Evolutionary conservation across 139 green algal species (phyloP).

Genomic region (Micractinium conductrix): DNA sequence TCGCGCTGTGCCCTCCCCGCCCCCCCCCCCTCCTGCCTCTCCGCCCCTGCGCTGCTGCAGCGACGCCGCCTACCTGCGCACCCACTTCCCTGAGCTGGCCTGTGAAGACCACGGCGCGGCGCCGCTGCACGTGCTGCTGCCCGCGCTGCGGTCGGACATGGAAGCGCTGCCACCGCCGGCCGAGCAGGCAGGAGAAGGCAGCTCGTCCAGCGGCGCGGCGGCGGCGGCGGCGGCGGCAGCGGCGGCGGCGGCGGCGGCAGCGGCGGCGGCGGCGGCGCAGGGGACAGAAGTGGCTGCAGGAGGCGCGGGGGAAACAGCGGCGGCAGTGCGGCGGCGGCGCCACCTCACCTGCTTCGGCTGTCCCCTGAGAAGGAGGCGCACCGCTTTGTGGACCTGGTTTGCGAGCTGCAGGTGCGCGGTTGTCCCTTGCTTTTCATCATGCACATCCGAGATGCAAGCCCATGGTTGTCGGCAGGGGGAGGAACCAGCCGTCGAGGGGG

Average conservation of each 20-base stretch:
- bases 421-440: neutral
- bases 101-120: neutral
- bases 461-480: too few relatives aligned
- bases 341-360: slow-evolving; percentile 76
- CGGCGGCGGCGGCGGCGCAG: neutral
- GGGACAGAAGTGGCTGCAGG: neutral
- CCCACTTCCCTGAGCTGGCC: slow-evolving; percentile 1
- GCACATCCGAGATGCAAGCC: too few relatives aligned
- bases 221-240: neutral
- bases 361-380: slow-evolving; percentile 85
- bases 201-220: slow-evolving; percentile 16
- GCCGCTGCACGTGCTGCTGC: slow-evolving; percentile 67
- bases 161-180: slow-evolving; percentile 34
- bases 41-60: too few relatives aligned
- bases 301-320: neutral
- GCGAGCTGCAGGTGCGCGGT: slow-evolving; percentile 38
- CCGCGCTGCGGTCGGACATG: slow-evolving; percentile 73
- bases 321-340: neutral
- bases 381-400: slow-evolving; percentile 72
- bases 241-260: neutral
- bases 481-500: too few relatives aligned
- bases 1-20: too few relatives aligned
- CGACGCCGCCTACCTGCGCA: slow-evolving; percentile 61
- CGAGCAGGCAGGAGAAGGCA: neutral
- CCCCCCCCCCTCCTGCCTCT: too few relatives aligned